These are phyloP conservation scores for Penicillium sp. DNA, from an alignment of 2,329 filamentous ascomycete species.

Conservation along the genomic window DNA sequence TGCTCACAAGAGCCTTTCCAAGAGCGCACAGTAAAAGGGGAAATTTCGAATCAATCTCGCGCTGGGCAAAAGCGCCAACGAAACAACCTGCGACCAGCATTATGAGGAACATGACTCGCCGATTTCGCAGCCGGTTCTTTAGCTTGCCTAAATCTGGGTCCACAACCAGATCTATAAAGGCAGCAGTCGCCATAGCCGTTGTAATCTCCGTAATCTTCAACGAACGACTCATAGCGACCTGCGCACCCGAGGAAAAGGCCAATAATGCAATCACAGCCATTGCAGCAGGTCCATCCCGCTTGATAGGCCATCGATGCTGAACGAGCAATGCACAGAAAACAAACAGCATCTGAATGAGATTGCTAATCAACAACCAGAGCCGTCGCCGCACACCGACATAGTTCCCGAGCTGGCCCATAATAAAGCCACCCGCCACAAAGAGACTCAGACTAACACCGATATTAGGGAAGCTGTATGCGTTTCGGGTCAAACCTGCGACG, in stretches of 20 bases:
- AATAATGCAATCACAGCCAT: constrained; percentile 53
- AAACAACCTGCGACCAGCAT: constrained; percentile 20
- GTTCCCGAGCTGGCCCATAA: constrained; percentile 60
- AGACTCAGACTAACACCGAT: constrained; percentile 57
- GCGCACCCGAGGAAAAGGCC: constrained; percentile 58
- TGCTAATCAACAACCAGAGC: constrained; percentile 57
- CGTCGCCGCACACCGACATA: constrained; percentile 53
- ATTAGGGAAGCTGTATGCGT: constrained; percentile 55
- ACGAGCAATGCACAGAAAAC: constrained; percentile 56
- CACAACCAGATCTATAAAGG: constrained; percentile 62
- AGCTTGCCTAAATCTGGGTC: constrained; percentile 52
- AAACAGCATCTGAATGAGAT: constrained; percentile 55
- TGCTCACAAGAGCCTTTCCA: constrained; percentile 13
- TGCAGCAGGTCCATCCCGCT: constrained; percentile 43
- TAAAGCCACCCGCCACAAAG: constrained; percentile 57
- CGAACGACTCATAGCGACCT: constrained; percentile 54
- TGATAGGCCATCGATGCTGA: constrained; percentile 40
- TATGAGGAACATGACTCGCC: constrained; percentile 15
- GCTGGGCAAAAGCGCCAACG: constrained; percentile 17
- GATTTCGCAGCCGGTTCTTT: constrained; percentile 49
- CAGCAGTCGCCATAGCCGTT: constrained; percentile 66
- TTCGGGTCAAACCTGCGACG: constrained; percentile 49
- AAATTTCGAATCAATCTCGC: constrained; percentile 15
- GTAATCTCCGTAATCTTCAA: constrained; percentile 62
- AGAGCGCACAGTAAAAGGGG: constrained; percentile 16